phyloP scores from a whole-genome alignment of 2,329 filamentous ascomycete species.

The Trichophyton verrucosum region DNA sequence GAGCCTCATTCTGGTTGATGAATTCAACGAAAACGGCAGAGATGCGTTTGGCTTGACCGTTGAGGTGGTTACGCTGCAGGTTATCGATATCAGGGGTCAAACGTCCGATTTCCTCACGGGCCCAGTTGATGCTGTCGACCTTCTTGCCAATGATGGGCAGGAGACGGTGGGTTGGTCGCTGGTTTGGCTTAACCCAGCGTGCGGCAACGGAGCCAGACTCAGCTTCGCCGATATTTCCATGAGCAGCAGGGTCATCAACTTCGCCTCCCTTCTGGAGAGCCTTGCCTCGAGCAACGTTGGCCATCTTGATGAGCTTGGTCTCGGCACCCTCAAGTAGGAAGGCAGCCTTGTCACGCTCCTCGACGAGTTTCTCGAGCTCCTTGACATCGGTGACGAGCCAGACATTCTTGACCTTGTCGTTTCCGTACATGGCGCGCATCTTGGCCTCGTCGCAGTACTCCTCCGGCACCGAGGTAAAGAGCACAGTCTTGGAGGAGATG shows the following conservation, averaged over 20 bases:
- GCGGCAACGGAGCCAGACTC: conserved; percentile 58
- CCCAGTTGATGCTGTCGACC: conserved; percentile 91
- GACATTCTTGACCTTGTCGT: conserved; percentile 62
- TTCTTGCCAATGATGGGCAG: conserved; percentile 67
- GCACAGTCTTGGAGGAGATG: conserved; percentile 78
- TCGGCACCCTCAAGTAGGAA: conserved; percentile 77
- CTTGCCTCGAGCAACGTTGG: conserved; percentile 61
- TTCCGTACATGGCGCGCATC: conserved; percentile 66
- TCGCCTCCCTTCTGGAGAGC: conserved; percentile 46
- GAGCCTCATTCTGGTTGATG: conserved; percentile 65
- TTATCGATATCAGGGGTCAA: conserved; percentile 60
- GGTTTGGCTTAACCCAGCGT: conserved; percentile 63
- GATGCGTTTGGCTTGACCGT: conserved; percentile 52
- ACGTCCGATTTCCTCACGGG: conserved; percentile 61
- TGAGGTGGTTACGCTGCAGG: conserved; percentile 54
- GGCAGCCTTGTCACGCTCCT: conserved; percentile 67
- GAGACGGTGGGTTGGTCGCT: conserved; percentile 65
- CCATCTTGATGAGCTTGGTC: conserved; percentile 67
- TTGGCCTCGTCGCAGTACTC: conserved; percentile 65
- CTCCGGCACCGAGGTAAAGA: conserved; percentile 74
- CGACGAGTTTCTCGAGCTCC: conserved; percentile 66
- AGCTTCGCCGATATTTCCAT: conserved; percentile 42
- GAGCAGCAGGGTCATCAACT: conserved; percentile 22
- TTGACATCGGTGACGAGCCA: conserved; percentile 73
- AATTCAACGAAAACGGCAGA: conserved; percentile 89